These are phyloP conservation scores for Colletotrichum cereale DNA, from an alignment of 2,329 filamentous ascomycete species.

Conservation along the genomic window DNA sequence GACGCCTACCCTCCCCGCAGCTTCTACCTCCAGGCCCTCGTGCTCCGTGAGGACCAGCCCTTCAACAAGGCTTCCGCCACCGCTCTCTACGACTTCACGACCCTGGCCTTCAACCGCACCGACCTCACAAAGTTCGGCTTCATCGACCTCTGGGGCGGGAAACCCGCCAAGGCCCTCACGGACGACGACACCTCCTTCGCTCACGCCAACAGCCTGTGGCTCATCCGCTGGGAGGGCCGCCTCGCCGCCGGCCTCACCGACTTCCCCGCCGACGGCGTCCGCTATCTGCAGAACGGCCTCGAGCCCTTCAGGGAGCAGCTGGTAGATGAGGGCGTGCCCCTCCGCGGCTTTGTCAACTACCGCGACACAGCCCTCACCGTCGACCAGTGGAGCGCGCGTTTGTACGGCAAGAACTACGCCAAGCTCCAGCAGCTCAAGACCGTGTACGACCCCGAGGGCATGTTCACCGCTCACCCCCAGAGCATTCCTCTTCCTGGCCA, in stretches of 20 bases:
- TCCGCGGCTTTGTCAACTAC: conserved; percentile 41
- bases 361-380: conserved; percentile 35
- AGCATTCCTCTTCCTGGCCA: conserved; percentile 37
- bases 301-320: conserved; percentile 40
- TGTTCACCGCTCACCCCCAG: conserved; percentile 40
- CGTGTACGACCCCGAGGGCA: conserved; percentile 38
- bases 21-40: conserved; percentile 41
- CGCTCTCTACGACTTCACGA: conserved; percentile 32
- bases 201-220: conserved; percentile 56
- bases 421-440: conserved; percentile 38
- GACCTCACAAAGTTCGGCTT: conserved; percentile 39
- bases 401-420: conserved; percentile 39
- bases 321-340: conserved; percentile 22
- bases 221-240: conserved; percentile 47
- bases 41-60: conserved; percentile 37
- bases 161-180: conserved; percentile 47
- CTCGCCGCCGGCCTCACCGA: conserved; percentile 55
- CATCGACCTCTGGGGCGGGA: conserved; percentile 40
- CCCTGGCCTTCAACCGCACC: conserved; percentile 38
- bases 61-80: conserved; percentile 35
- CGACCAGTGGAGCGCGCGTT: conserved; percentile 38
- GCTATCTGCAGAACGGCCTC: conserved; percentile 60
- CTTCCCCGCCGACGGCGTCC: conserved; percentile 61
- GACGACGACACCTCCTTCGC: conserved; percentile 52
- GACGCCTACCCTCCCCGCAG: conserved; percentile 36